Conservation (phyloP, 2,329 filamentous ascomycete genomes). For the Achaetomium macrosporum region DNA sequence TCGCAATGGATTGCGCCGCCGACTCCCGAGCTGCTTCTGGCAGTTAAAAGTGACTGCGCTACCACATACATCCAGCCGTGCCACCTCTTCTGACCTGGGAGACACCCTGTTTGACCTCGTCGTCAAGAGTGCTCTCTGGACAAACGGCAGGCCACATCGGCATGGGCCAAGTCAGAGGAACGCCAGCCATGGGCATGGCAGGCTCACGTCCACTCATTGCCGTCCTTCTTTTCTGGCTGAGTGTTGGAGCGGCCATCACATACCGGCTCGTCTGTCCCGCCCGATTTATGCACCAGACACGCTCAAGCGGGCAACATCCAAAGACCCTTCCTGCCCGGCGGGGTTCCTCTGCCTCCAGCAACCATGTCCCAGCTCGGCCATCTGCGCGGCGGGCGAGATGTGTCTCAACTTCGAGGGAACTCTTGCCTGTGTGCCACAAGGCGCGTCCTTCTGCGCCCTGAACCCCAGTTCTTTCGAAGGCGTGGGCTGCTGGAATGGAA, state of each 20-base stretch:
- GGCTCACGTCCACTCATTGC: not conserved
- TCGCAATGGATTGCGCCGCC: too few relatives aligned
- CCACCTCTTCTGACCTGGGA: too few relatives aligned
- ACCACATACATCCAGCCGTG: too few relatives aligned
- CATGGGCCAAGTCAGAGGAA: not conserved
- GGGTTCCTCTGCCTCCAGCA: not conserved
- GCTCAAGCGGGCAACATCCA: not conserved
- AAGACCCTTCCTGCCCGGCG: not conserved
- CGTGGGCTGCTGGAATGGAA: conserved; percentile 1
- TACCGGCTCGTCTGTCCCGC: not conserved
- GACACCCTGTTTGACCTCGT: too few relatives aligned
- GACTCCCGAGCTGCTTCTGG: too few relatives aligned
- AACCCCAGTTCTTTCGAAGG: not conserved
- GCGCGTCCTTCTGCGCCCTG: not conserved
- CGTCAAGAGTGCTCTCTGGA: too few relatives aligned
- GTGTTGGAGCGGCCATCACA: not conserved
- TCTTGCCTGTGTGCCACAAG: not conserved
- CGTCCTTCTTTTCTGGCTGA: not conserved
- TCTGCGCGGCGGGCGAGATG: not conserved
- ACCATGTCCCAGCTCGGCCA: conserved; percentile 1
- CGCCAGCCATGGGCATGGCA: not conserved
- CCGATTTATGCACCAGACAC: not conserved
- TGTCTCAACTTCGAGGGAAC: conserved; percentile 3
- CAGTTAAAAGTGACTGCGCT: too few relatives aligned
- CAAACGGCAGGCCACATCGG: too few relatives aligned